Evolutionary conservation across 2,329 filamentous ascomycete genomes (phyloP), one percentile per base, ranked within the genome.

Genomic region (Camptophora hylomeconis): DNA sequence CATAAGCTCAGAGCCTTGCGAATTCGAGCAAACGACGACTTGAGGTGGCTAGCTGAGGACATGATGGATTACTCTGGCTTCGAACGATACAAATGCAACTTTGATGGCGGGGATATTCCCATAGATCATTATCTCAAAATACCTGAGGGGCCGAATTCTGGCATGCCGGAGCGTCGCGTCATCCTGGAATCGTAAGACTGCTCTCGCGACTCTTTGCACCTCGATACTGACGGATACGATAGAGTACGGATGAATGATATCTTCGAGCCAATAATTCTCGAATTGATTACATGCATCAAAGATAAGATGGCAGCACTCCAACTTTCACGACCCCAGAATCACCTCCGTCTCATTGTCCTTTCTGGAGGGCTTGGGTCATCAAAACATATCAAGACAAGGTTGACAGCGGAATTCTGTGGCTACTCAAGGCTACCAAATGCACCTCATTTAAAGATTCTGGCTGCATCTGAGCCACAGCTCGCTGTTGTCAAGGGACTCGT

Each of bases 361-460:
- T 54, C 51, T 0, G 51, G 51, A 7, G 51, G 51, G 1, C 43
- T 54, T 17, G 50, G 48, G 2, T 50, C 49, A 26, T 53, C 50
- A 2, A 41, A 42, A 2, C 52, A 53, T 25, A 40, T 54, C 10
- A 35, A 41, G 15, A 29, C 45, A 10, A 32, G 45, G 7, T 36
- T 54, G 3, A 28, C 41, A 16, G 31, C 44, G 4, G 38, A 40
- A 29, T 53, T 46, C 24, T n/a, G n/a, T n/a, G n/a, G 39, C 35
- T 2, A 19, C 13, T 11, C 26, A 36, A 10, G 37, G 32, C 5
- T 31, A 30, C 30, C 42, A 5, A 45, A 45, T 27, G 33, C 39
- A 2, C 24, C 36, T 7, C 34, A 37, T 2, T 42, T 53, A 32
- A 40, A 45, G 6, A 38, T 54, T 16, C 40, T 53, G 4, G 35